Evolutionary conservation across 208 protist species (phyloP), one percentile per base, ranked within the genome.

Genomic region (Phytomonas sp.): DNA sequence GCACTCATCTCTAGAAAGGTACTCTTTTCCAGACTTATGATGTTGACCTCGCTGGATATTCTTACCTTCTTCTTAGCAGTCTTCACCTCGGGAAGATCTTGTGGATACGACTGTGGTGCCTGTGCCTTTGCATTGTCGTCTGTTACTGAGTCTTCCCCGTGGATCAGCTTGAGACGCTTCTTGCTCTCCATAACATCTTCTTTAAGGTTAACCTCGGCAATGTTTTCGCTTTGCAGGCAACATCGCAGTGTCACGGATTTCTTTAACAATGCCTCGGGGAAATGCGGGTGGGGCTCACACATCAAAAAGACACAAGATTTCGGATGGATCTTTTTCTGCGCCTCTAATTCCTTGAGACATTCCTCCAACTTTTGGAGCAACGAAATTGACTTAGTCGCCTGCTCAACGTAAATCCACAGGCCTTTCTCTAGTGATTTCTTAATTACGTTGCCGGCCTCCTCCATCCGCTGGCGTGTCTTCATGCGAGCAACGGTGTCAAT

Each of bases 261-360:
- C 40, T 84, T 77, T 75, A 95, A 87, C 62, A 95, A 79, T 31
- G 68, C 77, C 71, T 91, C 87, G 30, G 90, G 90, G 71, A 95
- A 95, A 77, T 95, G 90, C 33, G 90, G 90, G 66, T 95, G 90
- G 17, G 90, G 90, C 77, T 95, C 90, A 74, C 90, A 93, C 90
- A 95, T 95, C 56, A 95, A 84, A 75, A 95, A 81, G 67, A 95
- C 76, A 36, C 90, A 83, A 51, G 87, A 74, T 68, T 78, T 75
- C 36, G 67, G 40, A 65, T 91, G 76, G 75, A 95, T 88, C 46
- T 73, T 82, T 0, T 75, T 74, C 1, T 67, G 61, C 29, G 66
- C 68, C 64, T 83, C 68, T 13, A 84, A 81, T 65, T 91, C 87
- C 34, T 62, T 72, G 63, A 95, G 87, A 73, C 83, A 88, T 43